A percentile compares a stretch with the other conserved stretches of the same genome.
Conservation (phyloP, 345 rosid genomes). For the Lumnitzera racemosa region DNA sequence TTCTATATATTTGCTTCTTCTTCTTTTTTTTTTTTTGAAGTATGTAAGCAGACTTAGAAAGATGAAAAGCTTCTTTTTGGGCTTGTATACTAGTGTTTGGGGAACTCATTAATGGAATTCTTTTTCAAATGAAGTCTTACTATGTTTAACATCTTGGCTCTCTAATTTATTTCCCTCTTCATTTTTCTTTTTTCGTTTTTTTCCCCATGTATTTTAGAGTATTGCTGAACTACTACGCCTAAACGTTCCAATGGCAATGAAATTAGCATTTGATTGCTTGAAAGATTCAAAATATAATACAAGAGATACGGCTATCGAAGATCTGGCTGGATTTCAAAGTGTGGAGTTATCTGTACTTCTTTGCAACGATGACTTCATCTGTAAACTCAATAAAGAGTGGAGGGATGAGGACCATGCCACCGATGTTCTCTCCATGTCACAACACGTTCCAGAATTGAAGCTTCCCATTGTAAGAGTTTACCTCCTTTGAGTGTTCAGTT, state of each 20-base stretch:
- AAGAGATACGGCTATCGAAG: slow-evolving; percentile 59
- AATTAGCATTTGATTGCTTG: slow-evolving; percentile 59
- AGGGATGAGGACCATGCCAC: slow-evolving; percentile 91
- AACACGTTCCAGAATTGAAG: slow-evolving; percentile 63
- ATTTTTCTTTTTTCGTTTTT: neutral
- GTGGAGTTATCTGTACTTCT: slow-evolving; percentile 79
- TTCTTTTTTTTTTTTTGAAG: too few relatives aligned
- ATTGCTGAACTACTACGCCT: slow-evolving; percentile 82
- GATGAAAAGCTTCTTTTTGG: too few relatives aligned
- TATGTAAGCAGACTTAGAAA: neutral
- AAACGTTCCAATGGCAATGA: slow-evolving; percentile 83
- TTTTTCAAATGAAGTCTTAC: too few relatives aligned
- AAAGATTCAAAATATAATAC: slow-evolving; percentile 55
- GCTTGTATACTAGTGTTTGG: too few relatives aligned
- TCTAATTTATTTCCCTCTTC: neutral
- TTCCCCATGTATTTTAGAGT: slow-evolving; percentile 32
- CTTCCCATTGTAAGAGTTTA: slow-evolving; percentile 64
- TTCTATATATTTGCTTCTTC: too few relatives aligned
- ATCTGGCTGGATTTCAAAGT: slow-evolving; percentile 60
- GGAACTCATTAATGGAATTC: too few relatives aligned
- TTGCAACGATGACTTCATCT: slow-evolving; percentile 76
- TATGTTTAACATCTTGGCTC: too few relatives aligned
- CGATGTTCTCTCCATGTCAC: slow-evolving; percentile 95
- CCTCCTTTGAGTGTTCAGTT: neutral
- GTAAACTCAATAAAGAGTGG: slow-evolving; percentile 89